A percentile compares a stretch with the other conserved stretches of the same genome.
Evolutionary conservation across 75 land plant species (phyloP).

Genomic region (Ceratopteris richardii): DNA sequence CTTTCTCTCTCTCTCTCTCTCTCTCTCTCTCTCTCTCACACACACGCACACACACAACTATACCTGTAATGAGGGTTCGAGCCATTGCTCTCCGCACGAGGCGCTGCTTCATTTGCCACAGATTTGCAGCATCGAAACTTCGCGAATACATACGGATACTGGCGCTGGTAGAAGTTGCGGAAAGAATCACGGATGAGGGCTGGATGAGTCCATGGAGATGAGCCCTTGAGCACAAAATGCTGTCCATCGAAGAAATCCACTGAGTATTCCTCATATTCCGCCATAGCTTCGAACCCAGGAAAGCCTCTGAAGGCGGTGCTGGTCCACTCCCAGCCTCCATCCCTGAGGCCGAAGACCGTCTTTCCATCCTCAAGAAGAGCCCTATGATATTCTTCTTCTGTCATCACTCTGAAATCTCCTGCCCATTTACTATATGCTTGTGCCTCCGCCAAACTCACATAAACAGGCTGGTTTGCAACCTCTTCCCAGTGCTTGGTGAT

Average conservation of each 20-base stretch:
- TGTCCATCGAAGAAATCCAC: constrained; percentile 37
- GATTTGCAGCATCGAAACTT: constrained; percentile 28
- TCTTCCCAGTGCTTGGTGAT: constrained; percentile 20
- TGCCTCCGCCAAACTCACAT: constrained; percentile 35
- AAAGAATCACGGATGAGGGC: constrained; percentile 23
- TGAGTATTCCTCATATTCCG: constrained; percentile 36
- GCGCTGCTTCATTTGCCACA: background rate
- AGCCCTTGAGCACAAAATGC: constrained; percentile 37
- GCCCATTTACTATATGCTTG: constrained; percentile 35
- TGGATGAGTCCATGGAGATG: constrained; percentile 27
- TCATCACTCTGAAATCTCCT: constrained; percentile 22
- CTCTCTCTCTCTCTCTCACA: too few relatives aligned
- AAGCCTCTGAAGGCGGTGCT: constrained; percentile 18
- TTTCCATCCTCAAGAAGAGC: constrained; percentile 8
- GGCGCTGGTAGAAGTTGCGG: constrained; percentile 41
- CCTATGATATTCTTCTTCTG: constrained; percentile 30
- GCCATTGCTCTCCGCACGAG: background rate
- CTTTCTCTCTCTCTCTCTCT: too few relatives aligned
- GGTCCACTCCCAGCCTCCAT: constrained; percentile 44
- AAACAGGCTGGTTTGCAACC: constrained; percentile 25
- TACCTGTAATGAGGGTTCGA: background rate
- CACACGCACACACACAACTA: too few relatives aligned
- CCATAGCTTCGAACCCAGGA: constrained; percentile 29
- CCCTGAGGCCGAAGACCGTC: constrained; percentile 7
- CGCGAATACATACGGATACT: constrained; percentile 32